Base-by-base conservation (phyloP, 116 monocot genomes). In the Dioscorea cayenensis region DNA sequence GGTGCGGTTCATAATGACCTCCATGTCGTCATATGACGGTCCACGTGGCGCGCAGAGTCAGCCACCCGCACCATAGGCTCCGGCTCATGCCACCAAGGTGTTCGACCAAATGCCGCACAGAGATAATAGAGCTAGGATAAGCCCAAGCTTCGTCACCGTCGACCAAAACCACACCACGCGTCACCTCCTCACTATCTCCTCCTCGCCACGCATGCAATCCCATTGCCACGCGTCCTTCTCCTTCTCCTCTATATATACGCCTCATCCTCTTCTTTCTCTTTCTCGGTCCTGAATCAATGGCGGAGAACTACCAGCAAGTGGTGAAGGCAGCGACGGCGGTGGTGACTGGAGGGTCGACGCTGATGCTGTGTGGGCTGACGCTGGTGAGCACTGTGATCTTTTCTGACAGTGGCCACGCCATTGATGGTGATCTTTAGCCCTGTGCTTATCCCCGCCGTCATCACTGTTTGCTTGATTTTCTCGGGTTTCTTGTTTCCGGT, bases 381-480 rank as follows among this genome's bases (percentile, higher is more conserved):
- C 78, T 86, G 13, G 73, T 81, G 1, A 81, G 69, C 55, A 90
- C 90, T 13, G 86, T 90, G 48, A 84, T 86, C 20, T 76, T 76
- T 72, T 7, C 69, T 90, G 37, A 81, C 86, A 12, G 32, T 86
- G 2, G 78, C 79, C 1, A 84, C 86, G 0, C 90, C 86, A 7
- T 63, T 90, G 60, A 76, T 90, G 18, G 79, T 86, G 35, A 86
- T 90, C 66, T 90, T 86, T 72, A 86, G 90, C 74, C 90, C 90
- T 12, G 83, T 91, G 14, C 87, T 91, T 3, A 78, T 85, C 10
- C 87, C 87, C 4, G 85, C 88, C 5, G 78, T 78, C 6, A 74
- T 88, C 63, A 74, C 79, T 9, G 62, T 85, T 12, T 60, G 58
- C 23, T 28, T 91, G 8, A 51, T 87, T 17, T 69, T 60, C 12